These are phyloP conservation scores for Xeromyces bisporus DNA, from an alignment of 495 filamentous ascomycete species.

Conservation along the genomic window DNA sequence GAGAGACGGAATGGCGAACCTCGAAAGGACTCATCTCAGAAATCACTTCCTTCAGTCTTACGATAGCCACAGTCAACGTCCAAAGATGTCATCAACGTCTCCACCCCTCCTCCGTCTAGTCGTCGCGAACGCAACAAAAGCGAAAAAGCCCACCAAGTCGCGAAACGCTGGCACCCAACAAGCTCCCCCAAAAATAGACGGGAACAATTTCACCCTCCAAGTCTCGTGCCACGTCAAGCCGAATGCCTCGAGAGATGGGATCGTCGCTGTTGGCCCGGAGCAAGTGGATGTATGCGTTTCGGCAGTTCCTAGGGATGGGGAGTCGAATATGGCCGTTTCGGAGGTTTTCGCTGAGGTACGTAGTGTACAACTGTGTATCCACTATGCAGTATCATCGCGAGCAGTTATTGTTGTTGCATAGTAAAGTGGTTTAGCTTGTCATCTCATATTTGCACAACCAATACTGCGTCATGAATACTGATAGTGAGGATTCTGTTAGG, in stretches of 20 bases:
- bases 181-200: not conserved
- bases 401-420: no score
- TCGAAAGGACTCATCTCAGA: no score
- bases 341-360: constrained; percentile 45
- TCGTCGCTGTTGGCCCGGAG: constrained; percentile 34
- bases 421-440: no score
- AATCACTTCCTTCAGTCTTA: not conserved
- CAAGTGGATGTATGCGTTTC: constrained; percentile 44
- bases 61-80: no score
- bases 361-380: not conserved
- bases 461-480: no score
- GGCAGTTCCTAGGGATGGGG: constrained; percentile 44
- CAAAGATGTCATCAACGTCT: not conserved
- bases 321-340: constrained; percentile 49
- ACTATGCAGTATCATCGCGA: not conserved
- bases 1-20: no score
- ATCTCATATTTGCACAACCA: no score
- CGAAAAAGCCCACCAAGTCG: not conserved
- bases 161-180: not conserved
- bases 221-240: constrained; percentile 46
- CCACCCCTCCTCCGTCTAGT: constrained; percentile 1
- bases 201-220: constrained; percentile 16
- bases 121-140: not conserved
- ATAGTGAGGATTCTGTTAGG: constrained; percentile 12
- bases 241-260: constrained; percentile 43